Evolutionary conservation across 202 grass and related monocot genomes (phyloP), one percentile per base, ranked within the genome.

Genomic region (Saccharum hybrid): DNA sequence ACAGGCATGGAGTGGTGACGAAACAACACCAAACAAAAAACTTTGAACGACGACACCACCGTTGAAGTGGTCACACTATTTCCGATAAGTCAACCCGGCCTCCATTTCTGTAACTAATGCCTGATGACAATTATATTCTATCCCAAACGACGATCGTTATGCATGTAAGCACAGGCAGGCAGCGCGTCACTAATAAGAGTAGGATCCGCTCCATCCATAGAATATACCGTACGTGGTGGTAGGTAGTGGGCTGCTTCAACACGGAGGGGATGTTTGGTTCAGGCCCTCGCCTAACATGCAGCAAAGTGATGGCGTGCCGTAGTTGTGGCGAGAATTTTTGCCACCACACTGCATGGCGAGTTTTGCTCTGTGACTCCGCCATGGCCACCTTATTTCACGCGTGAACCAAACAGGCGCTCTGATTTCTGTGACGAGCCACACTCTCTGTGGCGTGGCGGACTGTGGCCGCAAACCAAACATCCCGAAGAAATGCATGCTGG

Each of bases 61-160:
- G 56, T 60, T 19, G 12, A 34, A 77, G 72, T 82, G 79, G 66
- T 71, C 13, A 70, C 56, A 70, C 87, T 88, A 7, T 88, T 88
- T 80, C 63, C 34, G 87, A 84, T 84, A 84, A 84, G 70, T 88
- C 87, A 84, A 81, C 70, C 60, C 26, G 1, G 28, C 28, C 28
- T 1, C 22, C 28, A 10, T 60, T 28, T 63, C 41, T 76, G 71
- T 56, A 54, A 64, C 51, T 84, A 69, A 75, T 84, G 76, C 63
- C 37, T 81, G 70, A 63, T 88, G 86, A 84, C 70, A 62, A 54
- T 28, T 28, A 4, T 46, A 46, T 14, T 14, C 48, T 16, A 4
- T 28, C 6, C 68, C 49, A 41, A 68, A 41, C 67, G 33, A 56
- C 19, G 14, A 28, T 28, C 28, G 18, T 54, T n/a, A 52, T 54